Evolutionary conservation across 2,329 filamentous ascomycete genomes (phyloP).

Genomic region (Cephalotrichum gorgonifer): DNA sequence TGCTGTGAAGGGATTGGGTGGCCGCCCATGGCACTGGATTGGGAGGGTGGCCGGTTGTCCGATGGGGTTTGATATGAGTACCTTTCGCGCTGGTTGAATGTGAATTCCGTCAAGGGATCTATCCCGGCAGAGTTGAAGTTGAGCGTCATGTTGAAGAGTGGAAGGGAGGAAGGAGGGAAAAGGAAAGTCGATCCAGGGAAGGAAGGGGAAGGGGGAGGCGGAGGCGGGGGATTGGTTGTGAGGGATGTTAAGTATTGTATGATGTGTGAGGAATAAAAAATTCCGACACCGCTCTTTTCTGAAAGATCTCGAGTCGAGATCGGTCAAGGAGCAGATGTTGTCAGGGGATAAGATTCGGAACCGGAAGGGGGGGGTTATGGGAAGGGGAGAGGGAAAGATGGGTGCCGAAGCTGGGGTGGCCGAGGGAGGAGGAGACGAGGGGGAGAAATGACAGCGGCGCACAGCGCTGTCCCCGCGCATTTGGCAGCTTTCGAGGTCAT

Average conservation of each 20-base stretch:
- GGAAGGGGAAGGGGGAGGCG: constrained; percentile 19
- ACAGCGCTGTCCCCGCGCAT: constrained; percentile 3
- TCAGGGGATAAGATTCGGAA: constrained; percentile 4
- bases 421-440: constrained; percentile 6
- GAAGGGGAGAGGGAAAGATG: constrained; percentile 5
- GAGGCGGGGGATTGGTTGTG: constrained; percentile 16
- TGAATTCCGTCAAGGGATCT: constrained; percentile 51
- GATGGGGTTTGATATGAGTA: constrained; percentile 35
- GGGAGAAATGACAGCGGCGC: constrained; percentile 5
- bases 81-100: constrained; percentile 47
- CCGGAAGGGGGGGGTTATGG: neutral
- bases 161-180: constrained; percentile 6
- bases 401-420: constrained; percentile 6
- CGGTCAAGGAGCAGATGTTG: constrained; percentile 5
- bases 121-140: constrained; percentile 45
- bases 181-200: constrained; percentile 17
- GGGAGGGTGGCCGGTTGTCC: neutral
- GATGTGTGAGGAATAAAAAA: constrained; percentile 15
- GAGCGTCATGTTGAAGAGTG: constrained; percentile 38
- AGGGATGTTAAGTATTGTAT: constrained; percentile 23
- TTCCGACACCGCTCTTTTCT: constrained; percentile 33
- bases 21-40: constrained; percentile 20
- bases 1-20: constrained; percentile 24
- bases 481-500: constrained; percentile 3
- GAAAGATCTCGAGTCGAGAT: constrained; percentile 8